Evolutionary conservation across 331 rosid species (phyloP), one percentile per base, ranked within the genome.

Genomic region (Rosa hybrid): DNA sequence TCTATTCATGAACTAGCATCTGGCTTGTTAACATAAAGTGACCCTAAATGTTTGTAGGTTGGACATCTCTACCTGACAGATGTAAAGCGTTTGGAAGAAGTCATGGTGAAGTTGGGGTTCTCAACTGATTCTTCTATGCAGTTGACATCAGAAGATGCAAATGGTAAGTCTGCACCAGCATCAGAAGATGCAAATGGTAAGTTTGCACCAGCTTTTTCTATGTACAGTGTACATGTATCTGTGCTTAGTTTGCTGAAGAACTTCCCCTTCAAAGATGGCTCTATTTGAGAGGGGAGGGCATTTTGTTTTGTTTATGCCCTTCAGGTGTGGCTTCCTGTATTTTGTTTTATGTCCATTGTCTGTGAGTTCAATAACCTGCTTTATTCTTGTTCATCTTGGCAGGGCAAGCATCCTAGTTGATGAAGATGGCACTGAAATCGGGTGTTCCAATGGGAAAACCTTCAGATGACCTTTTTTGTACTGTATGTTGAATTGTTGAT

Each of bases 41-140:
- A 80, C 18, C 68, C 46, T 78, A 42, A 45, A 20, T 80, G 7
- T 82, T 81, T 80, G 78, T 82, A 95, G 99, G 74, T 95, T 77
- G 99, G 97, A 53, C 89, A 87, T 89, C 96, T 92, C 75, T 95
- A 93, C 82, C 85, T 95, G 85, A 91, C 90, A 76, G 88, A 93
- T 78, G 84, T 86, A 73, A 85, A 81, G 46, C 96, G 98, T 45
- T 86, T 95, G 92, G 97, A 95, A 84, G 87, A 92, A 84, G 76
- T 92, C 80, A 91, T 93, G 97, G 5, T 77, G 75, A 88, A 91
- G 87, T 78, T 95, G 80, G 98, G 99, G 75, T 93, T 95, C 86
- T 89, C 97, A 27, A 87, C 90, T 0, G 94, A 93, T 80, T 91
- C 98, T 79, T 89, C 96, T 7, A 77, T 64, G 79, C 81, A 80